Base-by-base conservation (phyloP, 2,329 filamentous ascomycete species). In the Pseudogymnoascus sp. region DNA sequence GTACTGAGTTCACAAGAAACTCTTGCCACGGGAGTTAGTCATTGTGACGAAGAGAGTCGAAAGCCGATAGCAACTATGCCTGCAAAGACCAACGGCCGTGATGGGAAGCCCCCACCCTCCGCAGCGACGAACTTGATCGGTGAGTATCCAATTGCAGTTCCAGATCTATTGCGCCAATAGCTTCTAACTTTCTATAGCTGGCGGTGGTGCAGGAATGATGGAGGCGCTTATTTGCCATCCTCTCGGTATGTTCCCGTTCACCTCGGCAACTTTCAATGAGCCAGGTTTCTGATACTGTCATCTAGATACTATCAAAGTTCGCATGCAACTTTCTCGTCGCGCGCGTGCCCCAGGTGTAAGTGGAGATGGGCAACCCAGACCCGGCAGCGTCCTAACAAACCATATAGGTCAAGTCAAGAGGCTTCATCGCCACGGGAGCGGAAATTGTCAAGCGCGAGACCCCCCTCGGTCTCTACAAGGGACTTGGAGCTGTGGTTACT, bases 151-250 rank as follows among this genome's bases (percentile, higher is more conserved):
- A 53, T 62, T 50, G 21, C 60, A 64, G 62, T 40, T 23, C 26
- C 35, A 50, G 40, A 63, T 38, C 64, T 60, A 62, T 35, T 44
- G 50, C 50, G 50, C 36, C 60, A 26, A 21, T 38, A 28, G 36
- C 42, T 40, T 7, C 65, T 64, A 38, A 67, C 65, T 19, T 19
- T 50, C 26, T 40, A 70, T 71, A 96, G 95, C 95, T 75, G 95
- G 95, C 75, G 95, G 95, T 75, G 91, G 91, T 77, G 95, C 95
- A 71, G 95, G 95, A 74, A 97, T 97, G 93, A 97, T 97, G 93
- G 95, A 99, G 79, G 95, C 95, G 60, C 87, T 99, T 67, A 92
- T 82, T 62, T 99, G 95, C 77, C 95, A 99, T 81, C 95, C 95
- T 67, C 84, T 97, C 65, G 90, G 90, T 93, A 83, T 71, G 82